phyloP scores from a whole-genome alignment of 257 asterid genomes.

The Gentiana dahurica region DNA sequence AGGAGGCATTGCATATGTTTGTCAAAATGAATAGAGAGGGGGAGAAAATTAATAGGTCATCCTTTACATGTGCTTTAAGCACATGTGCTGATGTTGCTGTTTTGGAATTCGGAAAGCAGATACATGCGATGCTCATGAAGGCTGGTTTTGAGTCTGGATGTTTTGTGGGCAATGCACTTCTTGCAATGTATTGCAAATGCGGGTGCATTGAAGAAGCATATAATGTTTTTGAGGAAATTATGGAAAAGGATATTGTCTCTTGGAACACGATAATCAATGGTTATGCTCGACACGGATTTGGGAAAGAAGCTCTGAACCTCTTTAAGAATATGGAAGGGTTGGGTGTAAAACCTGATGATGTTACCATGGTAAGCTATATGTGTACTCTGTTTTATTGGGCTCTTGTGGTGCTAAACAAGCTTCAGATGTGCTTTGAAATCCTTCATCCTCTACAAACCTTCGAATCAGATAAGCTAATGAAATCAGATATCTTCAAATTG shows the following conservation, averaged over 20 bases:
- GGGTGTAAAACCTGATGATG: constrained; percentile 59
- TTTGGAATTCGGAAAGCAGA: constrained; percentile 83
- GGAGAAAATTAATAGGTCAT: constrained; percentile 53
- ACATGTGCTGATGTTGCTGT: constrained; percentile 86
- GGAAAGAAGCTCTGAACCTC: constrained; percentile 53
- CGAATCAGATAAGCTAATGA: too few relatives aligned
- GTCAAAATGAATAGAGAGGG: constrained; percentile 54
- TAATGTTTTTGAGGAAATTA: constrained; percentile 43
- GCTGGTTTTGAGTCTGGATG: constrained; percentile 77
- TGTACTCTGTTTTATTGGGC: not conserved
- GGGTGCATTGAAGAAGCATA: constrained; percentile 81
- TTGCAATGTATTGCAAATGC: constrained; percentile 85
- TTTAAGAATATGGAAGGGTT: constrained; percentile 53
- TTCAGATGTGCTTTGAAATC: too few relatives aligned
- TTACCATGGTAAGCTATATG: constrained; percentile 61
- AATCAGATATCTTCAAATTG: too few relatives aligned
- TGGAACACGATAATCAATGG: constrained; percentile 92
- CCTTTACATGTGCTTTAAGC: constrained; percentile 59
- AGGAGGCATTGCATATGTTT: constrained; percentile 53
- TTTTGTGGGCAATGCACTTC: constrained; percentile 83
- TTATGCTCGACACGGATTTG: constrained; percentile 90
- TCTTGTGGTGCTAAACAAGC: too few relatives aligned
- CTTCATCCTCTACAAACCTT: too few relatives aligned
- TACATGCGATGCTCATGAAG: constrained; percentile 60
- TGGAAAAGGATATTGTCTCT: constrained; percentile 68